Evolutionary conservation across 1,284 basidiomycete species (phyloP).

Genomic region (Cerrena zonata): DNA sequence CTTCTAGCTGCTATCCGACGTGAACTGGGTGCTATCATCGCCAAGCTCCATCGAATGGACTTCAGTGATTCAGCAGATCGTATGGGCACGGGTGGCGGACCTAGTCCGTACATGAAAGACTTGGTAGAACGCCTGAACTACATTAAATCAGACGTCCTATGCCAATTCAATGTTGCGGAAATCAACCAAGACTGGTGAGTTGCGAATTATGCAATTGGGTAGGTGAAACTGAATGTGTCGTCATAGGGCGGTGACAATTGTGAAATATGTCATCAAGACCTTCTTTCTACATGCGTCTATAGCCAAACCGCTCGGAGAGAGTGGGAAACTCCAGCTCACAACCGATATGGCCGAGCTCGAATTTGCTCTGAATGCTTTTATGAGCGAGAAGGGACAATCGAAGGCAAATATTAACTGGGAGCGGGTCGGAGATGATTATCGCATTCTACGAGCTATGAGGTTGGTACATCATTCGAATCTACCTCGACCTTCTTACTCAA

Average conservation of each 20-base stretch:
- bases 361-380: slow-evolving; percentile 78
- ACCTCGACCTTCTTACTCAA: background rate
- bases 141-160: slow-evolving; percentile 71
- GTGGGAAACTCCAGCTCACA: slow-evolving; percentile 84
- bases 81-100: slow-evolving; percentile 56
- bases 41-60: slow-evolving; percentile 78
- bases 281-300: slow-evolving; percentile 90
- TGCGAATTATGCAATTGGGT: background rate
- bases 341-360: slow-evolving; percentile 95
- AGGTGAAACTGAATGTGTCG: background rate
- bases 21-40: slow-evolving; percentile 73
- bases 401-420: slow-evolving; percentile 64
- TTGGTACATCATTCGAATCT: slow-evolving; percentile 28
- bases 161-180: slow-evolving; percentile 66
- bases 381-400: slow-evolving; percentile 51
- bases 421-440: slow-evolving; percentile 74
- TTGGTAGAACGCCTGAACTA: slow-evolving; percentile 80
- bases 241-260: slow-evolving; percentile 60
- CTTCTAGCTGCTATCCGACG: slow-evolving; percentile 70
- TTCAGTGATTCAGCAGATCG: slow-evolving; percentile 68
- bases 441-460: slow-evolving; percentile 75
- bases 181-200: slow-evolving; percentile 67
- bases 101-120: slow-evolving; percentile 86
- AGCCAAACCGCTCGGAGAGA: slow-evolving; percentile 80
- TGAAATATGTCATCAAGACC: slow-evolving; percentile 70